Conservation (phyloP, 1,139 yeast species). For the Zygoascus meyerae region DNA sequence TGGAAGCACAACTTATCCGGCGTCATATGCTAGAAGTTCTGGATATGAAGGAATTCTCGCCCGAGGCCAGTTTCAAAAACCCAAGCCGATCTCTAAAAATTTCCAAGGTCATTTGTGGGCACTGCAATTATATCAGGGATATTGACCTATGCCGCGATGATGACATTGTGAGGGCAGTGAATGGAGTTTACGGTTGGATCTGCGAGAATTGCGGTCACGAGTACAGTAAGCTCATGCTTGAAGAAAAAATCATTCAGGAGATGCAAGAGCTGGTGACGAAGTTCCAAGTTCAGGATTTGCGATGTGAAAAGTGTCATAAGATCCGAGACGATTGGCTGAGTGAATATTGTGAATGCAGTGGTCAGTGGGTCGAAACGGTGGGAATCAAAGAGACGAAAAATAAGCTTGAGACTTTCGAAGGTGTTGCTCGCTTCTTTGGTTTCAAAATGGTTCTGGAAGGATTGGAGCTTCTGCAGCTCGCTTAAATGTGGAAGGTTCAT, state of each 20-base stretch:
- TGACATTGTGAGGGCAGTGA: slow-evolving; percentile 20
- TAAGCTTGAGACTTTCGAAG: slow-evolving; percentile 46
- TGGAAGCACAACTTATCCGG: slow-evolving; percentile 71
- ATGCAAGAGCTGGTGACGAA: slow-evolving; percentile 50
- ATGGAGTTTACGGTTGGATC: slow-evolving; percentile 42
- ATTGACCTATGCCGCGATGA: slow-evolving; percentile 75
- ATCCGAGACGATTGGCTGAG: slow-evolving; percentile 67
- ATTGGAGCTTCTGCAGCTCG: slow-evolving; percentile 1
- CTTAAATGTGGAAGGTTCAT: not conserved
- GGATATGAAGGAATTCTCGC: slow-evolving; percentile 79
- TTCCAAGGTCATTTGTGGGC: slow-evolving; percentile 67
- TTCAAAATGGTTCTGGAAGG: slow-evolving; percentile 51
- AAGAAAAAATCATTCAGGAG: slow-evolving; percentile 69
- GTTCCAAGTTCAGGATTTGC: slow-evolving; percentile 73
- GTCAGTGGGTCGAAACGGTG: slow-evolving; percentile 66
- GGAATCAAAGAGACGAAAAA: slow-evolving; percentile 42
- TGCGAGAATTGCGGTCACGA: slow-evolving; percentile 66
- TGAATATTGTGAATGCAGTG: slow-evolving; percentile 80
- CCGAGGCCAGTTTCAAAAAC: slow-evolving; percentile 65
- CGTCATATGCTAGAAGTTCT: slow-evolving; percentile 66
- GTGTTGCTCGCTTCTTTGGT: slow-evolving; percentile 57
- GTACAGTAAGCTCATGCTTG: slow-evolving; percentile 64
- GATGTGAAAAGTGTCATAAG: slow-evolving; percentile 69
- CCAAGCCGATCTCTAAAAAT: slow-evolving; percentile 69
- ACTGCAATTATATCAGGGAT: slow-evolving; percentile 70